Conservation (phyloP, 495 filamentous ascomycete species). For the Penicillium goetzii region DNA sequence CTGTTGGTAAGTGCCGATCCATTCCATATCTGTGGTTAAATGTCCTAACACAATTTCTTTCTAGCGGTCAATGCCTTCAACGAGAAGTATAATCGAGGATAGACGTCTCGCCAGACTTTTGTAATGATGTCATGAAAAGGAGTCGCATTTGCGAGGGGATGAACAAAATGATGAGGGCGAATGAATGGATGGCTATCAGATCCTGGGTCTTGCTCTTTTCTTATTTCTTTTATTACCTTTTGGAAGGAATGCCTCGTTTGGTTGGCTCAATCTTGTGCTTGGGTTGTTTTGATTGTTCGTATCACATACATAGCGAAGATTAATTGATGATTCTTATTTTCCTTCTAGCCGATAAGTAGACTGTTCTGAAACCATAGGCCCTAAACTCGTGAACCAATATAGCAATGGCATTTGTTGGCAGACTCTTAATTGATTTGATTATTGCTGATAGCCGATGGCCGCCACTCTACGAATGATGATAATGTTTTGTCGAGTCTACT, state of each 20-base stretch:
- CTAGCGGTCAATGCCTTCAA: conserved; percentile 71
- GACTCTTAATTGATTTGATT: no score
- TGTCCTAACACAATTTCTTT: conserved; percentile 22
- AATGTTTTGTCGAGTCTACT: no score
- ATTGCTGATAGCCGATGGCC: no score
- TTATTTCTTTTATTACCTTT: neutral
- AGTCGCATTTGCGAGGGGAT: conserved; percentile 19
- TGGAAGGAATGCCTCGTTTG: neutral
- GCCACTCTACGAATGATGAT: neutral
- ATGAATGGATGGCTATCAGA: neutral
- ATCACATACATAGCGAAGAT: conserved; percentile 5
- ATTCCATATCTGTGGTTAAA: neutral
- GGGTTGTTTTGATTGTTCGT: neutral
- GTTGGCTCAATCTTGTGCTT: neutral
- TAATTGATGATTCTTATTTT: neutral
- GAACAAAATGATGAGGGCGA: conserved; percentile 14
- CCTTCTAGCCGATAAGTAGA: neutral
- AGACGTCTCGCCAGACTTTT: conserved; percentile 19
- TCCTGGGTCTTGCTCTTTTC: neutral
- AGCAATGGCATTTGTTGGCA: no score
- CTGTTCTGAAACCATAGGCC: neutral
- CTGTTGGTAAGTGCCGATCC: conserved; percentile 47
- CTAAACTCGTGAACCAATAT: no score
- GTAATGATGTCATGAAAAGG: conserved; percentile 35
- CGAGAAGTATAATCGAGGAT: conserved; percentile 68